Evolutionary conservation across 208 protist species (phyloP).

Genomic region (Entamoeba dispar): DNA sequence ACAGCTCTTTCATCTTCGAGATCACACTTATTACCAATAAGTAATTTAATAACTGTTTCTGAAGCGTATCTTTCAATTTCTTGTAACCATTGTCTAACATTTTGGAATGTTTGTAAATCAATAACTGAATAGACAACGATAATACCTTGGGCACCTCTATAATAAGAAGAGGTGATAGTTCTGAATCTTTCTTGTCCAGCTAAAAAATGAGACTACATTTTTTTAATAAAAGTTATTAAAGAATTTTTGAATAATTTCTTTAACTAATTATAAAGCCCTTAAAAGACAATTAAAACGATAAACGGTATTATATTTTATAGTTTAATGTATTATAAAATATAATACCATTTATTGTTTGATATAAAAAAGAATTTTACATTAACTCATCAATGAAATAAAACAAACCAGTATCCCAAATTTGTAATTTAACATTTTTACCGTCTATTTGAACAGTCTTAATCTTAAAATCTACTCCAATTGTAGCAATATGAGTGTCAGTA

Average conservation of each 20-base stretch:
- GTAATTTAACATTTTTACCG: conserved; percentile 31
- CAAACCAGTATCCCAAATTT: conserved; percentile 37
- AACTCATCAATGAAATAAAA: no score
- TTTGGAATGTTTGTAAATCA: conserved; percentile 15
- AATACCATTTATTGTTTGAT: no score
- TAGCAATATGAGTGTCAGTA: conserved; percentile 27
- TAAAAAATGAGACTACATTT: not conserved
- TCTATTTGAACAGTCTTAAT: conserved; percentile 29
- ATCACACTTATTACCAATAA: conserved; percentile 36
- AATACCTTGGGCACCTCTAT: conserved; percentile 24
- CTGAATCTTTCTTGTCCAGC: conserved; percentile 27
- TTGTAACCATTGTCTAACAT: conserved; percentile 21
- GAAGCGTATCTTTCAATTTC: conserved; percentile 20
- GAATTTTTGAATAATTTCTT: no score
- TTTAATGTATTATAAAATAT: no score
- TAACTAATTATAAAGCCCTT: no score
- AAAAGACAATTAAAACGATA: no score
- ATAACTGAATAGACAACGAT: conserved; percentile 34
- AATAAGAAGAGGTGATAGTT: conserved; percentile 11
- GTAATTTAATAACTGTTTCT: conserved; percentile 10
- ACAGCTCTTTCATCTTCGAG: conserved; percentile 2
- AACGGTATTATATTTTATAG: no score
- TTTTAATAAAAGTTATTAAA: no score
- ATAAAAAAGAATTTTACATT: no score
- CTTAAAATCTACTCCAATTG: conserved; percentile 46